Base-by-base conservation (phyloP, 257 asterid genomes). In the Sherardia arvensis region DNA sequence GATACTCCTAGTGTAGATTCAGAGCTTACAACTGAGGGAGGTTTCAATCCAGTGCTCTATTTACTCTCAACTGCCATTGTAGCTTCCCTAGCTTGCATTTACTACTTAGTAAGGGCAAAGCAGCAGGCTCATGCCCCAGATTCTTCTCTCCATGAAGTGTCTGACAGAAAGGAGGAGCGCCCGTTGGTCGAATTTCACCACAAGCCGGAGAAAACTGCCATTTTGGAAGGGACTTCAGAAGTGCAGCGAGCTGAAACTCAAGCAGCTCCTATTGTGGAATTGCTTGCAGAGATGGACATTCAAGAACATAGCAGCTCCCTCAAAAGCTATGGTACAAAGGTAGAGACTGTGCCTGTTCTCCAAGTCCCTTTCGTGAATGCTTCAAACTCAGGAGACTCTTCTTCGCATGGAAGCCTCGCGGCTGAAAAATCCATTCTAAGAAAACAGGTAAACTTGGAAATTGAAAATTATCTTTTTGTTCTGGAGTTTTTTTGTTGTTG, bases 241-340 rank as follows among this genome's bases (percentile, higher is more conserved):
- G 75, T 63, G 30, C 26, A 45, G 30, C 26, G 36, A 23, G 48
- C n/a, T n/a, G n/a, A n/a, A n/a, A n/a, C n/a, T n/a, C n/a, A n/a
- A n/a, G n/a, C n/a, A n/a, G n/a, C 85, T 0, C 90, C 91, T 26
- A 59, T 63, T 5, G 83, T 82, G 38, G 81, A 83, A 79, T 66
- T 90, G 73, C 78, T 90, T 1, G 87, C 88, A 29, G 97, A 90
- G 75, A 54, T 87, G 15, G 80, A 56, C 23, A 56, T 85, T 62
- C 82, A 83, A 33, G 75, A 75, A 62, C 61, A 62, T 32, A 61
- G 74, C 63, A 70, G 76, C 70, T 69, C 73, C 38, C 22, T 69
- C 12, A 68, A 68, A 57, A 56, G 66, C 22, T 33, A 40, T 53
- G 49, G 23, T n/a, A 64, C 12, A 66, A 71, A 73, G 49, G 34